Base-by-base conservation (phyloP, 805 yeast genomes). In the Kurtzmaniella fragi region DNA sequence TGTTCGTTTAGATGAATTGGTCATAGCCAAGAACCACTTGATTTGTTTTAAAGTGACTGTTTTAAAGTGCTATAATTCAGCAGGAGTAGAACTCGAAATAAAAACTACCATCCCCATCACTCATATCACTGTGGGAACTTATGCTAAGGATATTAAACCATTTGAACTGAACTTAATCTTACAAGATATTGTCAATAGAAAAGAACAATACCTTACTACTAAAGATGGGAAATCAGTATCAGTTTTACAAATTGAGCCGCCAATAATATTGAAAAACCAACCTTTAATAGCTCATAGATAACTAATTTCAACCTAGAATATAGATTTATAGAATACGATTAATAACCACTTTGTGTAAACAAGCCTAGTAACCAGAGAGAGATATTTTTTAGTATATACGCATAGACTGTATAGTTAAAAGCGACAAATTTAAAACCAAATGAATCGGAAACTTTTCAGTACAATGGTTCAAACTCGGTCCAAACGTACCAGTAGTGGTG, bases 121-220 rank as follows among this genome's bases (percentile, higher is more conserved):
- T n/a, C 97, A 90, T 54, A 74, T 89, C 32, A 90, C 97, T 0
- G 52, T 87, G 11, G 95, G 90, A 0, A 75, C 86, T 0, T 52
- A 62, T 2, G 49, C 64, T 1, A 63, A 64, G 0, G 59, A 59
- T 0, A 64, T 73, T 3, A 64, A 58, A 37, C 80, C 93, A 0
- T 54, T 64, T 17, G 74, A 77, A 46, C 75, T 90, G 1, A 80
- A 81, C 43, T 45, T 20, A 2, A 33, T 40, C 7, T 36, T 48
- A n/a, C 17, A 16, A 8, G 36, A 17, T 5, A 39, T 37, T 10
- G 39, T 8, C 16, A 17, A 23, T 3, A 28, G 7, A 6, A 10
- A n/a, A 11, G 36, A 38, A 15, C 35, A 41, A 10, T 32, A 26
- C 4, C 38, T 39, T 15, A 37, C 16, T 13, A 34, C 28, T 26